Conservation (phyloP, 441 rosid species). For the Brassica balearica region DNA sequence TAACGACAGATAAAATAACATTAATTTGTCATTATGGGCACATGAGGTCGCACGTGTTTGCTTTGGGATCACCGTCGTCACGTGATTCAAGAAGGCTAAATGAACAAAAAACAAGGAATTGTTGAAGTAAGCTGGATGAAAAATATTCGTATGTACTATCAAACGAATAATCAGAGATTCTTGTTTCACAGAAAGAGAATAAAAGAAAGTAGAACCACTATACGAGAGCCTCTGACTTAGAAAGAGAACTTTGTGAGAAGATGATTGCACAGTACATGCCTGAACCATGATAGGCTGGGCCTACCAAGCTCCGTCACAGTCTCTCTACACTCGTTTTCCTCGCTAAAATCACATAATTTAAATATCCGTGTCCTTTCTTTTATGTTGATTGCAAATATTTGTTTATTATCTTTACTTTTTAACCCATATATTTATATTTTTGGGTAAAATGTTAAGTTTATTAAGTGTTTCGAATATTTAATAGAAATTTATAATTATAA, state of each 20-base stretch:
- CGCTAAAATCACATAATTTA: slow-evolving; percentile 3
- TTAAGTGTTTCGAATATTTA: too few species aligned
- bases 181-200: slow-evolving; percentile 16
- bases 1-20: slow-evolving; percentile 17
- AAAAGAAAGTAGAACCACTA: slow-evolving; percentile 18
- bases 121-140: slow-evolving; percentile 31
- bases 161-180: slow-evolving; percentile 32
- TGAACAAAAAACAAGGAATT: neutral
- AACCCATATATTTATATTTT: too few species aligned
- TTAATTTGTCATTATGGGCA: slow-evolving; percentile 43
- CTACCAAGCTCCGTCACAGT: slow-evolving; percentile 35
- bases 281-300: slow-evolving; percentile 30
- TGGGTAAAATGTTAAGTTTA: too few species aligned
- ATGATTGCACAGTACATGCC: slow-evolving; percentile 26
- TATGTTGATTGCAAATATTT: neutral
- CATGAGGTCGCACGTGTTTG: slow-evolving; percentile 61
- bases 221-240: slow-evolving; percentile 17
- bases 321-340: slow-evolving; percentile 28
- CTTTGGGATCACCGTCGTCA: slow-evolving; percentile 63
- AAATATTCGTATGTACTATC: slow-evolving; percentile 28
- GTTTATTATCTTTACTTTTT: neutral
- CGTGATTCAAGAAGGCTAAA: slow-evolving; percentile 52
- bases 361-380: neutral
- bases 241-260: slow-evolving; percentile 10
- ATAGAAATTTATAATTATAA: too few species aligned